Evolutionary conservation across 257 asterid species (phyloP).

Genomic region (Plantago major): DNA sequence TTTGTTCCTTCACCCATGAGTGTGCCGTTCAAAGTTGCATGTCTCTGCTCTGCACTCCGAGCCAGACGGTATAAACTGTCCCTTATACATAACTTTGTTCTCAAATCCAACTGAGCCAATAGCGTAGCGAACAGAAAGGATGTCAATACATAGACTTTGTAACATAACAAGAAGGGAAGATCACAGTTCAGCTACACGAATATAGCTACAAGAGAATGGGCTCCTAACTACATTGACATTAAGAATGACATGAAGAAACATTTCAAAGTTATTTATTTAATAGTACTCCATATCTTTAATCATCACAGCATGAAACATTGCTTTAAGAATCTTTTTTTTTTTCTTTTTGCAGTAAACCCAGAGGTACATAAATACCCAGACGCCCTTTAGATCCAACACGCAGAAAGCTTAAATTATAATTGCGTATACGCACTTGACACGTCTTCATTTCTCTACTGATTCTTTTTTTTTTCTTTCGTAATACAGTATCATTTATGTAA

Average conservation of each 20-base stretch:
- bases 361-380: not conserved
- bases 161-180: slow-evolving; percentile 2
- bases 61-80: slow-evolving; percentile 93
- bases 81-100: slow-evolving; percentile 81
- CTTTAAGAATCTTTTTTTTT: not conserved
- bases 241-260: not conserved
- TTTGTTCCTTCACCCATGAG: slow-evolving; percentile 25
- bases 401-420: not conserved
- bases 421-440: slow-evolving; percentile 7
- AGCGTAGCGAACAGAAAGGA: slow-evolving; percentile 1
- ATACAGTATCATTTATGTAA: not conserved
- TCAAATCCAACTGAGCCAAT: slow-evolving; percentile 66
- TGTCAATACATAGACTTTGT: not conserved
- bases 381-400: not conserved
- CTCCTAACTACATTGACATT: not conserved
- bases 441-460: not conserved
- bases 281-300: not conserved
- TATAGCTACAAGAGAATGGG: not conserved
- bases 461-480: too few relatives aligned
- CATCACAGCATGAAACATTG: not conserved
- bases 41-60: slow-evolving; percentile 75
- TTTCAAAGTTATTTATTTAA: not conserved
- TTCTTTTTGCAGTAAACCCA: not conserved
- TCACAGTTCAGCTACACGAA: slow-evolving; percentile 3
- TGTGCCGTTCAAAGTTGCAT: slow-evolving; percentile 25